Evolutionary conservation across 1,284 basidiomycete genomes (phyloP).

Genomic region (Meira nashicola): DNA sequence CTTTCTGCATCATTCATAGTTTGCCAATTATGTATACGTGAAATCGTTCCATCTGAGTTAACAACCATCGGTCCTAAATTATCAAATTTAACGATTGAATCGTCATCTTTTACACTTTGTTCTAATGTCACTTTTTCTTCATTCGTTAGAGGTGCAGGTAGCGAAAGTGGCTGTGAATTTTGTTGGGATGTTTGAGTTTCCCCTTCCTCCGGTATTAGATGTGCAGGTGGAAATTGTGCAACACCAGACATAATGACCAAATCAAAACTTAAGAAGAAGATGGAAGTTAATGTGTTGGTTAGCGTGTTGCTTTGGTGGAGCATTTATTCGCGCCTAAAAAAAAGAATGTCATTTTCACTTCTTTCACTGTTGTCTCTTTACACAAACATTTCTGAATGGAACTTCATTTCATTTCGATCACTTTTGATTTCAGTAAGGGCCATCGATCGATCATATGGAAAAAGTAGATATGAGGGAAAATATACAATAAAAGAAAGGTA

Average conservation of each 20-base stretch:
- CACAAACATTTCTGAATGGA: no score
- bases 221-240: slow-evolving; percentile 2
- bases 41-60: slow-evolving; percentile 43
- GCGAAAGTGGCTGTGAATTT: slow-evolving; percentile 10
- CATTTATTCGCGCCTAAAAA: no score
- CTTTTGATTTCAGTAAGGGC: no score
- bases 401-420: no score
- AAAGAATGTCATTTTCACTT: no score
- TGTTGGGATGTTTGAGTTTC: background rate
- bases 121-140: background rate
- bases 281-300: background rate
- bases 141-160: slow-evolving; percentile 25
- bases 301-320: slow-evolving; percentile 1
- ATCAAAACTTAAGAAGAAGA: background rate
- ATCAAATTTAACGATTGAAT: slow-evolving; percentile 34
- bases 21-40: slow-evolving; percentile 38
- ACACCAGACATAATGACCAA: background rate
- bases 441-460: no score
- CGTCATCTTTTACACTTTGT: slow-evolving; percentile 11
- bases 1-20: slow-evolving; percentile 33
- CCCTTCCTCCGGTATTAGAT: background rate
- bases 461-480: no score
- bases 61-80: slow-evolving; percentile 41
- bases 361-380: no score
- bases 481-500: no score